Evolutionary conservation across 2,329 filamentous ascomycete species (phyloP).

Genomic region (Thelonectria blattea): DNA sequence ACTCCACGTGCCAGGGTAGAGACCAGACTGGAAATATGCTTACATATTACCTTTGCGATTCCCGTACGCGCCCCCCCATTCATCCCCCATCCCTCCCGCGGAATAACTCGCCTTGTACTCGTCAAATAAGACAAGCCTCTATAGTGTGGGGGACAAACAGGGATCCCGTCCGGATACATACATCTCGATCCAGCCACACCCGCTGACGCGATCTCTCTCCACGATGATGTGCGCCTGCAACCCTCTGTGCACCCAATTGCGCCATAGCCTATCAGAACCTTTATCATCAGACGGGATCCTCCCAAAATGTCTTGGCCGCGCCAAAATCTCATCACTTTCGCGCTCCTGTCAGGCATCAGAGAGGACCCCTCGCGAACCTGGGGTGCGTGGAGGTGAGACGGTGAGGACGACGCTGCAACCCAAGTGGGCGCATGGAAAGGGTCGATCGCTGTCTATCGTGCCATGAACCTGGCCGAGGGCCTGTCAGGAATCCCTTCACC

Average conservation of each 20-base stretch:
- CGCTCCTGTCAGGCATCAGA: neutral
- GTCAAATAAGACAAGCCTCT: neutral
- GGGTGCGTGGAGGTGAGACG: neutral
- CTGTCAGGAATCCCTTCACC: neutral
- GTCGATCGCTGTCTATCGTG: neutral
- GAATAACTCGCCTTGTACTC: neutral
- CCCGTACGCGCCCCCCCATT: no score
- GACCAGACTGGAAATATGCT: neutral
- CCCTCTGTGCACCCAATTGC: constrained; percentile 3
- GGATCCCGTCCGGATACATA: neutral
- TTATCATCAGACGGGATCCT: neutral
- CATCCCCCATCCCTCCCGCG: no score
- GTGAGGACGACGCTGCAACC: constrained; percentile 5
- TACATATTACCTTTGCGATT: neutral
- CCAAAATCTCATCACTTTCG: constrained; percentile 5
- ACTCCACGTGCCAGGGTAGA: neutral
- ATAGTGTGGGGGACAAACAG: constrained; percentile 1
- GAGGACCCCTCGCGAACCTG: neutral
- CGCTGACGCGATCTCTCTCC: constrained; percentile 13
- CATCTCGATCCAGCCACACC: neutral
- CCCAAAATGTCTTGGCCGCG: neutral
- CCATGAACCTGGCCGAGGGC: neutral
- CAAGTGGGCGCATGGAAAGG: neutral
- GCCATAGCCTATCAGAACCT: constrained; percentile 9
- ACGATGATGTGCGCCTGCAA: constrained; percentile 16